Percentiles rank a stretch among this genome's conserved stretches.
These are phyloP conservation scores for Penicillium dipodomyicola DNA, from an alignment of 495 filamentous ascomycete genomes.

Conservation along the genomic window DNA sequence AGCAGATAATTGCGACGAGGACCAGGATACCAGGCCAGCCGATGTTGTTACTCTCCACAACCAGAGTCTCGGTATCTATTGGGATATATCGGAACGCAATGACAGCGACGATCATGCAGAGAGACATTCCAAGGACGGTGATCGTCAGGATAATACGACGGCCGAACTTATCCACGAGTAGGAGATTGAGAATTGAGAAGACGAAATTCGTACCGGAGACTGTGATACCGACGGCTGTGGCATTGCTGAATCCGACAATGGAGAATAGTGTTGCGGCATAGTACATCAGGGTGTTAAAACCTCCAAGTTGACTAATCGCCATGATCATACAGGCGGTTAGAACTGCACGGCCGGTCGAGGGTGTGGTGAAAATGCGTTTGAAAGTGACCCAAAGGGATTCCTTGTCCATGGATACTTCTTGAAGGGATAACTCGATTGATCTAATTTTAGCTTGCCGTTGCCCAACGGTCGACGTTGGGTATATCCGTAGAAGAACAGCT, in stretches of 20 bases:
- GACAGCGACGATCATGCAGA: slow-evolving; percentile 42
- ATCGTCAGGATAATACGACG: slow-evolving; percentile 44
- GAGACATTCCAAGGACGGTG: slow-evolving; percentile 45
- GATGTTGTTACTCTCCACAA: slow-evolving; percentile 24
- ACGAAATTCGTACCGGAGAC: slow-evolving; percentile 53
- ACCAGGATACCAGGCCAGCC: slow-evolving; percentile 42
- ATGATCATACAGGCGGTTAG: slow-evolving; percentile 31
- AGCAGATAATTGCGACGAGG: slow-evolving; percentile 44
- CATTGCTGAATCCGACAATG: slow-evolving; percentile 49
- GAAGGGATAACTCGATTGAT: slow-evolving; percentile 27
- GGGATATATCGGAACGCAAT: slow-evolving; percentile 52
- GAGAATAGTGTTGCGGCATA: slow-evolving; percentile 52
- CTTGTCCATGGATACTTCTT: slow-evolving; percentile 1
- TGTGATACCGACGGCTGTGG: slow-evolving; percentile 47
- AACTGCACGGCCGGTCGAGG: slow-evolving; percentile 29
- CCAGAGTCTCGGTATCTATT: slow-evolving; percentile 38
- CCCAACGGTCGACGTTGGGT: slow-evolving; percentile 31
- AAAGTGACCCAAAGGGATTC: slow-evolving; percentile 37
- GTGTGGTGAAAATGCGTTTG: slow-evolving; percentile 38
- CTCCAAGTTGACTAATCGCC: slow-evolving; percentile 37
- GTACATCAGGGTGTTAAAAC: slow-evolving; percentile 49
- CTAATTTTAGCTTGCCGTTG: slow-evolving; percentile 45
- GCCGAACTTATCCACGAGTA: slow-evolving; percentile 47
- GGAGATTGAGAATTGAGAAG: slow-evolving; percentile 48
- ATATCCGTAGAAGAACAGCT: slow-evolving; percentile 37